Percentiles rank a stretch among this genome's conserved stretches.
Conservation (phyloP, 495 filamentous ascomycete species). For the Hypomontagnella submonticulosa region DNA sequence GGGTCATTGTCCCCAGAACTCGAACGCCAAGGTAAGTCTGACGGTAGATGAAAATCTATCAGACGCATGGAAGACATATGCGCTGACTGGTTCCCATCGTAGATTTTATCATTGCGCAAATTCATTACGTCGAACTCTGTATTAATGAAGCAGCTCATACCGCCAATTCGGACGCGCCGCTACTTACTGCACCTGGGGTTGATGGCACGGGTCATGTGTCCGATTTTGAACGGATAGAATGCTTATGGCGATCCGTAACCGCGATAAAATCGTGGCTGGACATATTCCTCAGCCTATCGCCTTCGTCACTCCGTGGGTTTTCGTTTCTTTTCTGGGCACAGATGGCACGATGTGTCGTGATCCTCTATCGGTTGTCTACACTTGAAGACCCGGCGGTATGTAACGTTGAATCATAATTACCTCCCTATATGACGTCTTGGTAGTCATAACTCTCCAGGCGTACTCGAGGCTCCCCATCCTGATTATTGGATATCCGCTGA, state of each 20-base stretch:
- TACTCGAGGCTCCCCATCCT: no score
- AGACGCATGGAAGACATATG: not conserved
- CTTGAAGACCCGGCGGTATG: conserved; percentile 49
- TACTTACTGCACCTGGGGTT: conserved; percentile 21
- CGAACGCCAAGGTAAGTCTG: conserved; percentile 19
- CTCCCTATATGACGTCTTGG: no score
- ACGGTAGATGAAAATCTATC: not conserved
- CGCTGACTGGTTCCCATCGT: not conserved
- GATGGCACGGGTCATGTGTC: conserved; percentile 17
- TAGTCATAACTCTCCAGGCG: no score
- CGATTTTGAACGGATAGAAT: conserved; percentile 52
- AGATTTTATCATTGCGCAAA: conserved; percentile 49
- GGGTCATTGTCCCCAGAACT: conserved; percentile 2
- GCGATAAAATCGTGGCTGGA: conserved; percentile 52
- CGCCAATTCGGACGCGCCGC: conserved; percentile 31
- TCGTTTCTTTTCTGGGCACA: conserved; percentile 56
- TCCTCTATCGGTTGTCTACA: conserved; percentile 54
- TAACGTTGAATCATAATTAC: no score
- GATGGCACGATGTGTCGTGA: conserved; percentile 48
- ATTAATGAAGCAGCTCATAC: conserved; percentile 51
- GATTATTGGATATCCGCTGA: no score
- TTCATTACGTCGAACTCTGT: conserved; percentile 53
- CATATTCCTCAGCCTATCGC: conserved; percentile 48
- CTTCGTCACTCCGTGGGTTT: conserved; percentile 35
- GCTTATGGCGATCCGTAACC: conserved; percentile 51